Evolutionary conservation across 805 yeast species (phyloP).

Genomic region (Komagataella kurtzmanii): DNA sequence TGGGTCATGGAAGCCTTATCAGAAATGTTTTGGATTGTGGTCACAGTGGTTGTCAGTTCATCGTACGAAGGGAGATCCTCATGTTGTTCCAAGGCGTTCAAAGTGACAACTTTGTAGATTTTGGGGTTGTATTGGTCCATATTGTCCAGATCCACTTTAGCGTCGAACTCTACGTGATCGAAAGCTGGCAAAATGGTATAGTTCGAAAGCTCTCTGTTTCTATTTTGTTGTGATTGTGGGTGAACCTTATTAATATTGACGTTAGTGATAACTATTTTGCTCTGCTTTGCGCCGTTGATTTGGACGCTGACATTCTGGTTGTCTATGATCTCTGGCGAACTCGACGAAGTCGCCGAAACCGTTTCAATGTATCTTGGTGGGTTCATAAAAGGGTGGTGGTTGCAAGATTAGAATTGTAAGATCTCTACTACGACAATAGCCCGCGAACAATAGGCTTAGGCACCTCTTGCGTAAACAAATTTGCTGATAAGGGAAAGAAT

Average conservation of each 20-base stretch:
- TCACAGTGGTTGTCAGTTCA: background rate
- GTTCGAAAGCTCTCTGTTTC: background rate
- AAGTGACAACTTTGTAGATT: conserved; percentile 14
- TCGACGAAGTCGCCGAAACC: background rate
- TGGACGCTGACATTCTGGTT: background rate
- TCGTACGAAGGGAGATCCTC: background rate
- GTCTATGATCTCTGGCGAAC: background rate
- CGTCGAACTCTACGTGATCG: background rate
- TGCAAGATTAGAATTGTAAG: background rate
- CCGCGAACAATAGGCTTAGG: background rate
- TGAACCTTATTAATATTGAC: background rate
- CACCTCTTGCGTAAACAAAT: background rate
- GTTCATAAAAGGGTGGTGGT: background rate
- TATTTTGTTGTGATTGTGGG: background rate
- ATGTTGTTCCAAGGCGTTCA: conserved; percentile 1
- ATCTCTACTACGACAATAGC: background rate
- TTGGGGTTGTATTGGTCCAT: conserved; percentile 17
- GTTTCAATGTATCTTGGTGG: background rate
- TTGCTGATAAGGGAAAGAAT: background rate
- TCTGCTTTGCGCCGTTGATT: background rate
- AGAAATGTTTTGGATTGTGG: background rate
- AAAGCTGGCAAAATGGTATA: background rate
- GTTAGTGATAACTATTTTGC: background rate
- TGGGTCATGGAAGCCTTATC: background rate
- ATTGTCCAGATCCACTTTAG: conserved; percentile 8